phyloP scores from a whole-genome alignment of 176 grass and related monocot genomes.

The Eremochloa ophiuroides region DNA sequence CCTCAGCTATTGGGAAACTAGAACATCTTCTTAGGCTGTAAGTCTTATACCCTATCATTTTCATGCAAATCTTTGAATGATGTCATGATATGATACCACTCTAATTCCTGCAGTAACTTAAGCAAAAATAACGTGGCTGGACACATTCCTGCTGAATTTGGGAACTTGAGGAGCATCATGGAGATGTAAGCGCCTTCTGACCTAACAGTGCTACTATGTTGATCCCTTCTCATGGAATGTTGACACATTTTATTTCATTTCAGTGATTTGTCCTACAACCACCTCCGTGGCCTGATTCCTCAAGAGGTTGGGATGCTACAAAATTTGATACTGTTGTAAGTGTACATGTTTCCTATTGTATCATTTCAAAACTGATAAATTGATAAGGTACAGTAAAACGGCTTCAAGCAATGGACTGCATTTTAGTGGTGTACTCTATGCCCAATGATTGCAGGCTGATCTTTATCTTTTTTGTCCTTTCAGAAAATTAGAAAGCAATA shows the following conservation, averaged over 20 bases:
- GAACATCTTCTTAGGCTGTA: slow-evolving; percentile 96
- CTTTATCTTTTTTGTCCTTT: slow-evolving; percentile 12
- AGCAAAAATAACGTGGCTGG: slow-evolving; percentile 81
- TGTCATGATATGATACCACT: slow-evolving; percentile 15
- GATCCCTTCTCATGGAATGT: background rate
- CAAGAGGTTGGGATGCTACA: slow-evolving; percentile 80
- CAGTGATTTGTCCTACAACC: slow-evolving; percentile 71
- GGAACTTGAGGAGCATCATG: slow-evolving; percentile 92
- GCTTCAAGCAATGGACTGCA: background rate
- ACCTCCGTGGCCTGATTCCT: slow-evolving; percentile 57
- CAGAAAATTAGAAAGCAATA: slow-evolving; percentile 84
- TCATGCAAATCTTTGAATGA: background rate
- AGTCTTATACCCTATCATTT: slow-evolving; percentile 23
- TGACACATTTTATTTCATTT: slow-evolving; percentile 21
- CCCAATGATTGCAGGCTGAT: slow-evolving; percentile 22
- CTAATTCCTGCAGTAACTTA: slow-evolving; percentile 58
- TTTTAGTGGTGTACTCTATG: background rate
- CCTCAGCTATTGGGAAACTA: slow-evolving; percentile 66
- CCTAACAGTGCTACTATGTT: background rate
- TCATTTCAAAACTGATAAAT: background rate
- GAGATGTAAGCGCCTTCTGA: slow-evolving; percentile 66
- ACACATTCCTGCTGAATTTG: slow-evolving; percentile 80
- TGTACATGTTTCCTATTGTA: background rate
- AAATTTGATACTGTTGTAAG: slow-evolving; percentile 79
- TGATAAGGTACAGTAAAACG: background rate